Base-by-base conservation (phyloP, 176 grass and related monocot genomes). In the Hyparrhenia diplandra region DNA sequence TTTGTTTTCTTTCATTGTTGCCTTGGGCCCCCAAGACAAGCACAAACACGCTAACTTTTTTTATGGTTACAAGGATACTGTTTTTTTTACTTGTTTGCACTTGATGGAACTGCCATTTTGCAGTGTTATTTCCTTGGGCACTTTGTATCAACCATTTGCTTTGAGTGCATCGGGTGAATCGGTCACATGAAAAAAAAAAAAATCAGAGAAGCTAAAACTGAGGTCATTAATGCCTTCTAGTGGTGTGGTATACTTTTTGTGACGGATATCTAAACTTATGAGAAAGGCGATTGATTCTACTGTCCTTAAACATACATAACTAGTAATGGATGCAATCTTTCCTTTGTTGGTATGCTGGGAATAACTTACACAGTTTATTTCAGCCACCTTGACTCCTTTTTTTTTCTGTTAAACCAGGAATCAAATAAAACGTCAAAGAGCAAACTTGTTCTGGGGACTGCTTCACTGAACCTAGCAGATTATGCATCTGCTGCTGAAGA, bases 401-500 rank as follows among this genome's bases (percentile, higher is more conserved):
- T 73, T n/a, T 51, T 5, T 11, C 24, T 47, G 2, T 67, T 77
- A 25, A n/a, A 67, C 10, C 80, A 94, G 92, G 79, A 81, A 27
- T 80, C 58, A 36, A 91, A 85, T 81, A 83, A 91, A 85, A 89
- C 87, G 40, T 79, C 87, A 51, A 99, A 94, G 51, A 86, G 75
- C 77, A 94, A 95, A 88, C 67, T 89, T 31, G 36, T 91, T 78
- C 59, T 99, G 29, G 96, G 90, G 80, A 88, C 86, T 35, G 80
- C 89, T 55, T 84, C 90, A 67, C 20, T 99, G 32, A 99, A 93
- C 78, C 80, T 99, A 64, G 90, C 90, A 28, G 93, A 93, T 62
- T 90, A 91, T 61, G 63, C 86, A 57, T 80, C 90, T 70, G 41
- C 92, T 68, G 63, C 72, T 74, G 87, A 91, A 73, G 87, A 93